Conservation (phyloP, 75 land plant species). For the Cupressus sempervirens region DNA sequence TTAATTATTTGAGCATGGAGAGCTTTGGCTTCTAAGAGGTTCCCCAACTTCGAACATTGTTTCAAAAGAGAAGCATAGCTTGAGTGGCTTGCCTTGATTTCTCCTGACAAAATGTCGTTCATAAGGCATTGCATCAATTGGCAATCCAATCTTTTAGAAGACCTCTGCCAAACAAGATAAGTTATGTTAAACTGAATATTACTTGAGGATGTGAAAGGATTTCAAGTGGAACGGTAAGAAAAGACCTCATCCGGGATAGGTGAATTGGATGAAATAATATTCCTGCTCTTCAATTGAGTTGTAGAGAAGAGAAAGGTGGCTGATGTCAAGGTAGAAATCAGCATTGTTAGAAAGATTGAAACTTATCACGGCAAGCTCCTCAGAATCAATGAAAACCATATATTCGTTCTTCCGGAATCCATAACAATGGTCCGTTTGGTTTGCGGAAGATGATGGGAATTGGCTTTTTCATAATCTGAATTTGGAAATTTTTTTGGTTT, state of each 20-base stretch:
- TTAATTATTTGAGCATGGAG: constrained; percentile 37
- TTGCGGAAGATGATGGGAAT: no score
- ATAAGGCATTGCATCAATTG: neutral
- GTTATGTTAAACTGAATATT: neutral
- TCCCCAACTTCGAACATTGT: neutral
- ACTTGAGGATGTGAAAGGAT: neutral
- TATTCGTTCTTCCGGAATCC: no score
- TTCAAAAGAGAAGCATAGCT: neutral
- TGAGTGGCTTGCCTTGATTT: neutral
- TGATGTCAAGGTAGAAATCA: neutral
- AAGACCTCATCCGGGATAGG: neutral
- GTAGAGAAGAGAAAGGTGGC: neutral
- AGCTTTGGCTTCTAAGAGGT: neutral
- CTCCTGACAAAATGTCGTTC: neutral
- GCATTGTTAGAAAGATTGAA: neutral
- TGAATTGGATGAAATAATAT: neutral
- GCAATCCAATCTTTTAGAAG: neutral
- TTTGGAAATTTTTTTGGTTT: no score
- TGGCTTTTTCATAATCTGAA: no score
- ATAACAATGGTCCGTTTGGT: no score
- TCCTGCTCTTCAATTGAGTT: neutral
- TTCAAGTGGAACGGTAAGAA: neutral
- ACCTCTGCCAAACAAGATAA: neutral
- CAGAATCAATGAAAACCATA: no score
- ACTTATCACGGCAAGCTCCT: no score